These are phyloP conservation scores for Leccinum aurantiacum DNA, from an alignment of 768 basidiomycete species.

Conservation along the genomic window DNA sequence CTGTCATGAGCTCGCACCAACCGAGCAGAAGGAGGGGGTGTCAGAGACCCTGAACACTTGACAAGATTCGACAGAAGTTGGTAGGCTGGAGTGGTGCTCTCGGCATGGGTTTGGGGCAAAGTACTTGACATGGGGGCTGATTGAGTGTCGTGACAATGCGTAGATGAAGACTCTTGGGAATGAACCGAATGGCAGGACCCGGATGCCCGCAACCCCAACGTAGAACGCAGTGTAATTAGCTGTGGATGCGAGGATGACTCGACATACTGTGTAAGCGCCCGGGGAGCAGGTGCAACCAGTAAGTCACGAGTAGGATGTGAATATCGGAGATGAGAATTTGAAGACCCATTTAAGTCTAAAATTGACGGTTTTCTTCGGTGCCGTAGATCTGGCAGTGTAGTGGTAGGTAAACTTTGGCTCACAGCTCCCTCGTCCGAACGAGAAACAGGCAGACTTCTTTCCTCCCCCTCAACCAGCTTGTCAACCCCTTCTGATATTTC, in stretches of 20 bases:
- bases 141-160: slow-evolving; percentile 3
- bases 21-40: slow-evolving; percentile 24
- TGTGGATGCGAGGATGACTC: slow-evolving; percentile 54
- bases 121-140: slow-evolving; percentile 1
- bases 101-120: slow-evolving; percentile 38
- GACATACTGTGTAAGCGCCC: slow-evolving; percentile 74
- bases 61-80: slow-evolving; percentile 62
- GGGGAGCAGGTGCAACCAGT: slow-evolving; percentile 66
- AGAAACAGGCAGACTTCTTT: slow-evolving; percentile 6
- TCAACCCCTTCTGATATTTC: slow-evolving; percentile 66
- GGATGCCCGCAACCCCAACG: slow-evolving; percentile 58
- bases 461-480: slow-evolving; percentile 44
- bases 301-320: slow-evolving; percentile 51
- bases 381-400: slow-evolving; percentile 31
- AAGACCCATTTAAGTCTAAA: slow-evolving; percentile 34
- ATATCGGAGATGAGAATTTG: slow-evolving; percentile 44
- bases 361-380: slow-evolving; percentile 50
- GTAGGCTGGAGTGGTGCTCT: slow-evolving; percentile 56
- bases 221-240: slow-evolving; percentile 64
- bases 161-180: slow-evolving; percentile 5
- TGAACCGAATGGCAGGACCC: slow-evolving; percentile 28
- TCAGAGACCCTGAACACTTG: slow-evolving; percentile 32
- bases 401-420: slow-evolving; percentile 48
- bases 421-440: slow-evolving; percentile 27
- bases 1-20: slow-evolving; percentile 36